Evolutionary conservation across 768 basidiomycete species (phyloP), one percentile per base, ranked within the genome.

Genomic region (Lactarius hengduanensis): DNA sequence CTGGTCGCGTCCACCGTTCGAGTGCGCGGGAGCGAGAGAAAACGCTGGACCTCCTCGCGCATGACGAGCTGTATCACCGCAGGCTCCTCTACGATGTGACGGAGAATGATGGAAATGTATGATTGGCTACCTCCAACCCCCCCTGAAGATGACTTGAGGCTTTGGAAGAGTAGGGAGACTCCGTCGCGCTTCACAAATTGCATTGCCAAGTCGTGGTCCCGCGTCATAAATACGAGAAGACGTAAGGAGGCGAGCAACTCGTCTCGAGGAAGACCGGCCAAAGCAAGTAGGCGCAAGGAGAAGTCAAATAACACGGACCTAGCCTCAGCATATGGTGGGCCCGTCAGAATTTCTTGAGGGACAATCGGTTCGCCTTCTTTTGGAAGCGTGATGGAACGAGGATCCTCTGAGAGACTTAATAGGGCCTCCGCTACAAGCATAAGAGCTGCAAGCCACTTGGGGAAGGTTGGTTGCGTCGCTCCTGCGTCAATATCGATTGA

Each of bases 401-500:
- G 88, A 50, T 90, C 89, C 59, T 92, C 90, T 1, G 88, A 85
- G 22, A 89, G 78, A 20, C 86, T 87, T 38, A 98, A 82, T 56
- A 98, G 78, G 20, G 90, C 86, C 73, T 99, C 95, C 7, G 88
- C 87, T 59, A 96, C 90, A 15, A 97, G 83, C 15, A 98, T 80
- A 71, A 90, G 87, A 2, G 92, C 84, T 1, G 94, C 87, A 5
- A 96, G 83, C 97, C 97, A 99, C 72, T 85, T 87, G 10, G 96
- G 94, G 36, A 84, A 78, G 22, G 73, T 75, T 4, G 84, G 81
- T 60, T 84, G 84, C n/a, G 82, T 83, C 2, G 80, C 78, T 62
- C 85, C 83, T 54, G 78, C 77, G 63, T 80, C 82, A 41, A 77
- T 73, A 18, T 81, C 81, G 71, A 81, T 82, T 13, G 90, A 86